Percentiles rank a stretch among this genome's conserved stretches.
Evolutionary conservation across 2,329 filamentous ascomycete species (phyloP).

Genomic region (Xylariaceae sp.): DNA sequence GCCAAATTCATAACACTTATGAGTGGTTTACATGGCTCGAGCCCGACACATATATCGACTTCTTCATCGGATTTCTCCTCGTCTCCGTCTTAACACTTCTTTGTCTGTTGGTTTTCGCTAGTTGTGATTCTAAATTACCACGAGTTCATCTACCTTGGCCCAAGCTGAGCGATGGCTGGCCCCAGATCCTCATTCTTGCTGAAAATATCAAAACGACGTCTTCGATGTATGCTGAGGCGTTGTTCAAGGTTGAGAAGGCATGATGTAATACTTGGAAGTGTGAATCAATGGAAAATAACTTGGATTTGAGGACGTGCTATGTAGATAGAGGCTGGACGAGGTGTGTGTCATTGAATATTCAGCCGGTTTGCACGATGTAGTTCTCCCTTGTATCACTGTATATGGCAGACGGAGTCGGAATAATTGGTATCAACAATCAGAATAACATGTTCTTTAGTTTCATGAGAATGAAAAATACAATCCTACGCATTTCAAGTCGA

Average conservation of each 20-base stretch:
- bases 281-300: not conserved
- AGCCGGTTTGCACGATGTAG: no score
- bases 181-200: not conserved
- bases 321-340: no score
- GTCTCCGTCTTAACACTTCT: not conserved
- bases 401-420: no score
- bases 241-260: not conserved
- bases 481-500: no score
- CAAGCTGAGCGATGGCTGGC: not conserved
- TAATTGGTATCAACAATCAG: no score
- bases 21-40: not conserved
- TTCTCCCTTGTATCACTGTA: no score
- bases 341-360: no score
- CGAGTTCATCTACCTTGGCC: no score
- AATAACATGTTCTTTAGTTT: no score
- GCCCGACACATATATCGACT: not conserved
- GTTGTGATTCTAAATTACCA: not conserved
- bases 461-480: no score
- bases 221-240: not conserved
- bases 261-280: not conserved
- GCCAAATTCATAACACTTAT: not conserved
- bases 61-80: not conserved
- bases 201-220: not conserved
- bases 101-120: not conserved
- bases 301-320: no score